Base-by-base conservation (phyloP, 495 filamentous ascomycete species). In the Aspergillus saccharolyticus region DNA sequence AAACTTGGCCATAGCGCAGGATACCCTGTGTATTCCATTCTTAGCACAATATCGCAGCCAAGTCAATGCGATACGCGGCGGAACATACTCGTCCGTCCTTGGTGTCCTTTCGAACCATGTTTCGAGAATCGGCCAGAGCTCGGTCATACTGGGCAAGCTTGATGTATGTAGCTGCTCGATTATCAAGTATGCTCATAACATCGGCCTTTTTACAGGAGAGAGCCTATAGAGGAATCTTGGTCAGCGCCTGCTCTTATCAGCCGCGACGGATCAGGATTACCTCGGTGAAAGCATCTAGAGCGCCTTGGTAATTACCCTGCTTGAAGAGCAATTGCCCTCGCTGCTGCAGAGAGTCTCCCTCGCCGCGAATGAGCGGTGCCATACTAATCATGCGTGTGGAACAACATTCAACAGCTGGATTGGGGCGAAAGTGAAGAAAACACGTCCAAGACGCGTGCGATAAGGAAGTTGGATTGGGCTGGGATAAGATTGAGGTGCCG, bases 1-100 rank as follows among this genome's bases (percentile, higher is more conserved):
- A 74, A 3, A 84, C 70, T 59, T 85, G 84, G 7, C 77, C 86
- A 19, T 80, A 78, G n/a, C 85, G 81, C 14, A 89, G 69, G 69
- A 89, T 88, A 20, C 86, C 86, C 80, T 84, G 33, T 6, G 3
- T 14, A 24, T 7, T 0, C 16, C 49, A 60, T 44, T 21, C 49
- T 46, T 17, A 49, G 48, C 19, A 15, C 22, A 8, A 28, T 19
- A 22, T n/a, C 28, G 7, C 1, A 52, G 52, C 30, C 44, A 49
- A 10, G 8, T 53, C 33, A 47, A 49, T 15, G 4, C 28, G n/a
- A 19, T 17, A 51, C 10, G 4, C 12, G 2, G 19, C 25, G 4
- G 18, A 9, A 51, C 69, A 20, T 74, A 84, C 80, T 58, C 71
- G 73, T 44, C 76, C 76, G 63, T 78, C 72, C 16, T 74, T 65